Evolutionary conservation across 2,329 filamentous ascomycete genomes (phyloP), one percentile per base, ranked within the genome.

Genomic region (Alternaria sp.): DNA sequence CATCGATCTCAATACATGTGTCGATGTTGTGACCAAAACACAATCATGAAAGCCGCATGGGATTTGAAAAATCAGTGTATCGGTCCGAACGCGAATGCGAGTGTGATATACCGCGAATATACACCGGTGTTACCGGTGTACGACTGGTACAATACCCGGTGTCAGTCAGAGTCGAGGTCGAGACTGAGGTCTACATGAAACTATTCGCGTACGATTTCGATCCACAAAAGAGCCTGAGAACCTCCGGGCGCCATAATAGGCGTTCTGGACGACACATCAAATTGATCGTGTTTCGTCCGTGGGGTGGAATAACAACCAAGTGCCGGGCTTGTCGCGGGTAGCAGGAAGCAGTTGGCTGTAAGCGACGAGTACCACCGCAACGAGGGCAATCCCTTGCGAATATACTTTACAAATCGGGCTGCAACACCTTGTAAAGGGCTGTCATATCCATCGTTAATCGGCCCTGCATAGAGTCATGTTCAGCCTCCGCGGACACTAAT

Each of bases 401-500:
- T 36, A 12, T 21, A 25, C 13, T 52, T 52, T 52, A 52, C 49
- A 25, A 52, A 52, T 52, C 19, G 49, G 49, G 49, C 49, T 36
- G 49, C 49, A 52, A 40, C 23, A 5, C 23, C 28, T 52, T 17
- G 28, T 36, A 52, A 52, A 52, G 28, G 49, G 49, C 49, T 52
- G 49, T 52, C 49, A 52, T 36, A 36, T 52, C 19, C 15, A 23
- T 21, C 28, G 32, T 52, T 17, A 52, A 52, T 52, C 49, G 49
- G 30, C 28, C 49, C 49, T 52, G 49, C 49, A 52, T 36, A 4
- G 30, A 36, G 49, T 36, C 28, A 36, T 36, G 49, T 40, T 52
- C 49, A 52, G 49, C 49, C 49, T 52, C 49, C 49, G 19, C 49
- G 49, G 49, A 52, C 49, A 52, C 49, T 52, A 52, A 52, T 52